A percentile compares a stretch with the other conserved stretches of the same genome.
Conservation (phyloP, 2,329 filamentous ascomycete genomes). For the Fusarium veterinarium region DNA sequence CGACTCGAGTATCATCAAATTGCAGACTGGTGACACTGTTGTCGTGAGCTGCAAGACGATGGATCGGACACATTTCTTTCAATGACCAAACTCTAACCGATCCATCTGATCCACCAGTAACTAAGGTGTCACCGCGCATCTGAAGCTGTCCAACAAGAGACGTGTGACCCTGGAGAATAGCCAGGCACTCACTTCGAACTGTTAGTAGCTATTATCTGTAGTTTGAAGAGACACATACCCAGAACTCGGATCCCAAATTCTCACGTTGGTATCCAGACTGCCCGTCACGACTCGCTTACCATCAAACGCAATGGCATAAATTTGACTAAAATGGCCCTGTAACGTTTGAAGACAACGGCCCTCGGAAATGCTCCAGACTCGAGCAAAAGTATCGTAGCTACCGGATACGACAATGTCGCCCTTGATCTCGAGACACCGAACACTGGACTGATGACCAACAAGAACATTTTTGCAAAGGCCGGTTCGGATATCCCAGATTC, state of each 20-base stretch:
- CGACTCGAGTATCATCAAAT: slow-evolving; percentile 94
- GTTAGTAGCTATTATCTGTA: slow-evolving; percentile 46
- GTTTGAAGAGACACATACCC: slow-evolving; percentile 69
- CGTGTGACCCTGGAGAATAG: slow-evolving; percentile 95
- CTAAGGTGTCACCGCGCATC: slow-evolving; percentile 92
- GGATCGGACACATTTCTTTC: slow-evolving; percentile 89
- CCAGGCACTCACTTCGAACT: slow-evolving; percentile 76
- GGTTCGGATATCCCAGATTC: slow-evolving; percentile 93
- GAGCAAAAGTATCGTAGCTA: slow-evolving; percentile 96
- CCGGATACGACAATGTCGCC: slow-evolving; percentile 98
- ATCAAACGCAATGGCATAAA: slow-evolving; percentile 98
- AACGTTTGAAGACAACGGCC: slow-evolving; percentile 91
- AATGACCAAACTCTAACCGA: slow-evolving; percentile 97
- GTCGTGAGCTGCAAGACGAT: slow-evolving; percentile 94
- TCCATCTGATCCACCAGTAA: slow-evolving; percentile 95
- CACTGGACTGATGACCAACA: slow-evolving; percentile 94
- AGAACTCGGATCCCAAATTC: slow-evolving; percentile 93
- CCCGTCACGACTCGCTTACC: slow-evolving; percentile 93
- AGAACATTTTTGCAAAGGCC: slow-evolving; percentile 92
- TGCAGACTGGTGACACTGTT: slow-evolving; percentile 98
- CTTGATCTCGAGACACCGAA: slow-evolving; percentile 94
- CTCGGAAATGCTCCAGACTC: slow-evolving; percentile 98
- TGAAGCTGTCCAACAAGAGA: slow-evolving; percentile 96
- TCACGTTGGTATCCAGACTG: slow-evolving; percentile 94
- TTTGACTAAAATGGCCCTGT: slow-evolving; percentile 96